phyloP scores from a whole-genome alignment of 1,139 yeast species.

The Debaryomyces coudertii region DNA sequence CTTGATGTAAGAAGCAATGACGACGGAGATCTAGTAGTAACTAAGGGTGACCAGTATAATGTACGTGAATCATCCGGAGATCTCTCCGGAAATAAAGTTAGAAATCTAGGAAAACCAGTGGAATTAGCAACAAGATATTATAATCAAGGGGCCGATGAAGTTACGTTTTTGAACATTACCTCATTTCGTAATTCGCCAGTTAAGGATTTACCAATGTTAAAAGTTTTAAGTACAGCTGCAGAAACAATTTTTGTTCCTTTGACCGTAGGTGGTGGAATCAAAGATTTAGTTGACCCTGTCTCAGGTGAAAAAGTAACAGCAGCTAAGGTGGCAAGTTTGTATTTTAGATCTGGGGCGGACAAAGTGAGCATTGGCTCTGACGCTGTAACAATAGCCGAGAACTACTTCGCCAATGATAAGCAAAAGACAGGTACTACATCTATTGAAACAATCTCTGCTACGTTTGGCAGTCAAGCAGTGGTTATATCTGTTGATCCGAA shows the following conservation, averaged over 20 bases:
- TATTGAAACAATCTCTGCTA: slow-evolving; percentile 85
- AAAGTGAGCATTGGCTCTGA: slow-evolving; percentile 98
- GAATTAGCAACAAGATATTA: slow-evolving; percentile 89
- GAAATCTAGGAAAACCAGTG: slow-evolving; percentile 95
- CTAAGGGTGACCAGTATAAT: slow-evolving; percentile 97
- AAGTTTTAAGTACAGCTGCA: slow-evolving; percentile 80
- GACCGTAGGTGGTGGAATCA: slow-evolving; percentile 97
- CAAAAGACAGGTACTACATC: slow-evolving; percentile 75
- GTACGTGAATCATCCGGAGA: slow-evolving; percentile 69
- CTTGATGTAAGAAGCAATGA: slow-evolving; percentile 95
- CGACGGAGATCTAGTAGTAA: slow-evolving; percentile 90
- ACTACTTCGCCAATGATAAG: slow-evolving; percentile 61
- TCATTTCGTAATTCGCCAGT: slow-evolving; percentile 93
- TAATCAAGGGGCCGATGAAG: slow-evolving; percentile 94
- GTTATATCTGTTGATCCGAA: slow-evolving; percentile 97
- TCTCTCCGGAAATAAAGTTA: slow-evolving; percentile 54
- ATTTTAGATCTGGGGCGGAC: slow-evolving; percentile 96
- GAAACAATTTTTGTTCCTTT: slow-evolving; percentile 92
- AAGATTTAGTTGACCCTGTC: slow-evolving; percentile 83
- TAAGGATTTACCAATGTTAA: slow-evolving; percentile 91
- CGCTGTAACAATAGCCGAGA: slow-evolving; percentile 89
- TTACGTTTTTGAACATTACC: slow-evolving; percentile 90
- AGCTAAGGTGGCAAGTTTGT: slow-evolving; percentile 83
- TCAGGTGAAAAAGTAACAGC: slow-evolving; percentile 76
- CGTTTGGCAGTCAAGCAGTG: slow-evolving; percentile 95